These are phyloP conservation scores for Lactifluus pinguis DNA, from an alignment of 768 basidiomycete genomes.

Conservation along the genomic window DNA sequence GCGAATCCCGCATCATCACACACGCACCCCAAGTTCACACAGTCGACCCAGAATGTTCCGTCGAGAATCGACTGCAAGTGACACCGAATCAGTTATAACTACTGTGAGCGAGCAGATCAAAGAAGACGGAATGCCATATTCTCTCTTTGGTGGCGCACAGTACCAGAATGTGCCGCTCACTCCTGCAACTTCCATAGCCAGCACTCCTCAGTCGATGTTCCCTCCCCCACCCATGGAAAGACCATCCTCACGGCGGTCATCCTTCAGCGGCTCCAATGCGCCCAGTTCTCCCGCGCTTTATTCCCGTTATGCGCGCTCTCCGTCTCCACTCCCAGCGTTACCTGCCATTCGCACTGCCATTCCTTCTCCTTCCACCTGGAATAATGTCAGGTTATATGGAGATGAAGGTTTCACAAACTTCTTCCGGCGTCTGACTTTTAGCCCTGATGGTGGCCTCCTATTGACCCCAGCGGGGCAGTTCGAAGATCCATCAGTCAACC, in stretches of 20 bases:
- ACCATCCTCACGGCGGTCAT: slow-evolving; percentile 53
- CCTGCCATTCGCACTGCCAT: slow-evolving; percentile 80
- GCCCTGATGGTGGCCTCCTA: slow-evolving; percentile 87
- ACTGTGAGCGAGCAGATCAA: slow-evolving; percentile 45
- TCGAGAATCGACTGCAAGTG: slow-evolving; percentile 67
- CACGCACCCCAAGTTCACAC: slow-evolving; percentile 55
- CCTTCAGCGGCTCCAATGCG: slow-evolving; percentile 74
- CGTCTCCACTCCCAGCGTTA: slow-evolving; percentile 85
- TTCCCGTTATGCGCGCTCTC: slow-evolving; percentile 67
- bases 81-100: slow-evolving; percentile 54
- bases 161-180: slow-evolving; percentile 41
- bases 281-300: slow-evolving; percentile 57
- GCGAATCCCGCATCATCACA: slow-evolving; percentile 61
- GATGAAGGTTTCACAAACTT: slow-evolving; percentile 95
- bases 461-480: slow-evolving; percentile 96
- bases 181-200: slow-evolving; percentile 59
- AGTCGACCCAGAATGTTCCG: slow-evolving; percentile 54
- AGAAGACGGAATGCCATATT: slow-evolving; percentile 36
- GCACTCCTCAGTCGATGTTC: slow-evolving; percentile 49
- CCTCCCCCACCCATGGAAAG: slow-evolving; percentile 60
- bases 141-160: slow-evolving; percentile 24
- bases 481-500: slow-evolving; percentile 71
- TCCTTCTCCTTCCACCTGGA: slow-evolving; percentile 43
- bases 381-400: slow-evolving; percentile 77
- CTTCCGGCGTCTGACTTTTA: slow-evolving; percentile 89